Percentiles rank a stretch among this genome's conserved stretches.
phyloP scores from a whole-genome alignment of 2,329 filamentous ascomycete species.

The Fusarium penzigii region DNA sequence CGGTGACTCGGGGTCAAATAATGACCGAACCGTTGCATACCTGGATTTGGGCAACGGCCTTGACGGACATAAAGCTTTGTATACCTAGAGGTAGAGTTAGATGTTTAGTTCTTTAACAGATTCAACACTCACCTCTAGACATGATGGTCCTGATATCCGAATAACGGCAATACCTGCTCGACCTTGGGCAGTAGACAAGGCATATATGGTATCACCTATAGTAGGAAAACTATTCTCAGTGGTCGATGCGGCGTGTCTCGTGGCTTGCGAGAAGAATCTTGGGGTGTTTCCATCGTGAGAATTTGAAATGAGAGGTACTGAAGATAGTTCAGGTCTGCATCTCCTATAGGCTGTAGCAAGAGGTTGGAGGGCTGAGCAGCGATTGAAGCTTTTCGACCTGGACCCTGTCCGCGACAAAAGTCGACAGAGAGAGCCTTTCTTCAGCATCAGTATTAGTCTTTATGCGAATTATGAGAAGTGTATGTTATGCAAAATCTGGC shows the following conservation, averaged over 20 bases:
- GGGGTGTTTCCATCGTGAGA: not conserved
- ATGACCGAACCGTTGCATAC: slow-evolving; percentile 70
- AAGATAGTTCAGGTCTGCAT: not conserved
- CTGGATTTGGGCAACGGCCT: slow-evolving; percentile 49
- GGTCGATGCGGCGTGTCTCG: slow-evolving; percentile 7
- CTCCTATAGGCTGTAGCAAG: not conserved
- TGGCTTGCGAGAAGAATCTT: slow-evolving; percentile 13
- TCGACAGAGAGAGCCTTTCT: too few relatives aligned
- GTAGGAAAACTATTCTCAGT: slow-evolving; percentile 17
- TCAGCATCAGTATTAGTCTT: too few relatives aligned
- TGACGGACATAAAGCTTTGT: slow-evolving; percentile 50
- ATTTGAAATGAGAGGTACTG: not conserved
- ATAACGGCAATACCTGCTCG: slow-evolving; percentile 89
- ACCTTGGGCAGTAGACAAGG: slow-evolving; percentile 82
- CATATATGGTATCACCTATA: slow-evolving; percentile 75
- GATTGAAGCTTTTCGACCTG: not conserved
- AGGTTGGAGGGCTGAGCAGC: slow-evolving; percentile 13
- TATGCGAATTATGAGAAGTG: too few relatives aligned
- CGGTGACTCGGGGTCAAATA: slow-evolving; percentile 55
- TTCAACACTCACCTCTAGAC: slow-evolving; percentile 57
- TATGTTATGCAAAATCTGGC: too few relatives aligned
- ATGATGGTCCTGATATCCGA: slow-evolving; percentile 79
- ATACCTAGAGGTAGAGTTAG: slow-evolving; percentile 43
- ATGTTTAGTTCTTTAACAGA: not conserved
- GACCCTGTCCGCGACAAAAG: too few relatives aligned